Base-by-base conservation (phyloP, 495 filamentous ascomycete species). In the Bryoglossum gracile region DNA sequence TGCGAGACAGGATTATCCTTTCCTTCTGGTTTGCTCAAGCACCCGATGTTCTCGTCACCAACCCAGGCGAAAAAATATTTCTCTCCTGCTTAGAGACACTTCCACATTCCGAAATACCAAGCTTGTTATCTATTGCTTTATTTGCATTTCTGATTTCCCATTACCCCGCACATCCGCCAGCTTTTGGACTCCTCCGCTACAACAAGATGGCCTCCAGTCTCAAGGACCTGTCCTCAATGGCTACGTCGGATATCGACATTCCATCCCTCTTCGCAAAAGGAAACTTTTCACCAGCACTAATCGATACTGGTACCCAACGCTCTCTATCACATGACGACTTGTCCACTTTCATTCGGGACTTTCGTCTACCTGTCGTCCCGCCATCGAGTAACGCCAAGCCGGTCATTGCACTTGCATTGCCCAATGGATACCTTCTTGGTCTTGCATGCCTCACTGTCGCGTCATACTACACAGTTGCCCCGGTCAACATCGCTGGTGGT, bases 341-440 rank as follows among this genome's bases (percentile, higher is more conserved):
- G 6, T 21, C 36, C 11, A 2, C 3, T 17, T 47, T 47, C 22
- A 37, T 47, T 16, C 16, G 23, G 19, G 16, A 22, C 3, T 47
- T 47, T 22, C 3, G 30, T 19, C 44, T 47, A 6, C 44, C 44
- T 13, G 9, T 47, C 2, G 2, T 6, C 5, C 16, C 44, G 5
- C 3, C 4, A 21, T 8, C 17, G 13, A n/a, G 11, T 11, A 37
- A 13, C n/a, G 3, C 22, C 13, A 65, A 66, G 33, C 64, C 64
- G 21, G 51, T 63, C 13, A 58, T 68, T 26, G 62, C 58, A 4
- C 58, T 68, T 35, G 56, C 60, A 22, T 43, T 68, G 0, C 59
- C 63, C 19, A 68, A 66, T 40, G 65, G 65, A 17, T 65, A 57
- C 22, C 51, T 65, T 3, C 51, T 67, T 3, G 65, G 63, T 3